A percentile compares a stretch with the other conserved stretches of the same genome.
Conservation (phyloP, 2,329 filamentous ascomycete genomes). For the Conoideocrella luteorostrata region DNA sequence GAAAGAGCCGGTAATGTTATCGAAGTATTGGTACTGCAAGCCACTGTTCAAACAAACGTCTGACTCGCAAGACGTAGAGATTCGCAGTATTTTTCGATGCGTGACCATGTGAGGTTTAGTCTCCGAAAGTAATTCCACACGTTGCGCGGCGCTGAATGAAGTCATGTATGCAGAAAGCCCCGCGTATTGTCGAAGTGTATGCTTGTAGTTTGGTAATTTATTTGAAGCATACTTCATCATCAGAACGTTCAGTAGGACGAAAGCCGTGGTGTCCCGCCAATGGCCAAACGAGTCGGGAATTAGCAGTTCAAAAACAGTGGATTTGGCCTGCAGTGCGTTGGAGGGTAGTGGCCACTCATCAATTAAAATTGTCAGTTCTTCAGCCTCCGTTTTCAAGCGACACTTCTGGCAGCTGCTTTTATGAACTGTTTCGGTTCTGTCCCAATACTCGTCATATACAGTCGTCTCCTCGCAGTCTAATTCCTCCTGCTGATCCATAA, state of each 20-base stretch:
- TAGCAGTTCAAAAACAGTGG: slow-evolving; percentile 47
- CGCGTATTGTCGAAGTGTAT: slow-evolving; percentile 10
- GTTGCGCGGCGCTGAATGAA: not conserved
- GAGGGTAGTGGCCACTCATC: slow-evolving; percentile 52
- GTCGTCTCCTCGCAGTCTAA: slow-evolving; percentile 7
- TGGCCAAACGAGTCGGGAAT: slow-evolving; percentile 32
- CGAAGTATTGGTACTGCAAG: slow-evolving; percentile 15
- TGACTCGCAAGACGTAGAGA: slow-evolving; percentile 1
- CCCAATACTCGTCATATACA: not conserved
- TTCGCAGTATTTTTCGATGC: slow-evolving; percentile 4
- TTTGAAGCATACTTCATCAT: slow-evolving; percentile 4
- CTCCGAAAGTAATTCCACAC: slow-evolving; percentile 16
- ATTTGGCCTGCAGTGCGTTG: slow-evolving; percentile 26
- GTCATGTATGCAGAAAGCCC: slow-evolving; percentile 6
- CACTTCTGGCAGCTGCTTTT: slow-evolving; percentile 31
- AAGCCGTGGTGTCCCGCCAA: slow-evolving; percentile 45
- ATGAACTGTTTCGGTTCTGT: slow-evolving; percentile 4
- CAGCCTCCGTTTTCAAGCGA: slow-evolving; percentile 20
- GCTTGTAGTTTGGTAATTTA: not conserved
- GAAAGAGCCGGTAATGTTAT: slow-evolving; percentile 2
- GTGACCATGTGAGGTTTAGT: slow-evolving; percentile 13
- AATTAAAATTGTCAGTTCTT: slow-evolving; percentile 34
- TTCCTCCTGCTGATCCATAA: slow-evolving; percentile 9
- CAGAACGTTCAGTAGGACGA: slow-evolving; percentile 35
- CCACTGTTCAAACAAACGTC: slow-evolving; percentile 20